Base-by-base conservation (phyloP, 2,329 filamentous ascomycete genomes). In the Fulvia fulva region DNA sequence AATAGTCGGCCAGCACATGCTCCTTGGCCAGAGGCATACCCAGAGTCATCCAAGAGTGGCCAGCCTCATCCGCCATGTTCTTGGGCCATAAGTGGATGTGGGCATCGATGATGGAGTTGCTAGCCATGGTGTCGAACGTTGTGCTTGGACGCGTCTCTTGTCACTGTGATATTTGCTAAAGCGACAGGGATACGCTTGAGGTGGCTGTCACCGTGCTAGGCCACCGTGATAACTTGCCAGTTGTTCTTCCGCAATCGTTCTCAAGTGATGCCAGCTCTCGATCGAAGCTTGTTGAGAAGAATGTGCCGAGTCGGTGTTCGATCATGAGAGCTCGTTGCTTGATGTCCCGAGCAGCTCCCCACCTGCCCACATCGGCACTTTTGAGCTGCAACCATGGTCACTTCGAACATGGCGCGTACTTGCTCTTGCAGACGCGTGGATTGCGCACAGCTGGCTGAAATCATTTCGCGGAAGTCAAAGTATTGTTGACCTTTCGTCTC, bases 71-170 rank as follows among this genome's bases (percentile, higher is more conserved):
- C 1, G 72, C 71, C 49, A 77, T 88, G 54, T 83, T 81, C 47
- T 78, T 74, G 46, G 90, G 89, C 79, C 86, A 96, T 69, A 97
- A 85, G 77, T 97, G 92, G 75, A 97, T 88, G 79, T 97, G 93
- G 41, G 90, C 88, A 78, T 97, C 92, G 74, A 97, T 85, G 70
- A 96, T 87, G 26, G 62, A 63, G 43, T 58, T 62, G 3, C 65
- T 61, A 14, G 69, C 46, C 71, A 73, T 71, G 46, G 11, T 55
- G 44, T 22, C 16, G 26, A n/a, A 23, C 25, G 12, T n/a, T 2
- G 21, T 47, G 19, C 44, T 5, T 47, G 44, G 1, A 47, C 22
- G n/a, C n/a, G n/a, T n/a, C n/a, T n/a, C 14, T 26, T 8, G 22
- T 26, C 28, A 12, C 28, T 32, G 28, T 5, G 28, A n/a, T 32